Conservation (phyloP, 2,329 filamentous ascomycete genomes). For the Arachnomyces sp. region DNA sequence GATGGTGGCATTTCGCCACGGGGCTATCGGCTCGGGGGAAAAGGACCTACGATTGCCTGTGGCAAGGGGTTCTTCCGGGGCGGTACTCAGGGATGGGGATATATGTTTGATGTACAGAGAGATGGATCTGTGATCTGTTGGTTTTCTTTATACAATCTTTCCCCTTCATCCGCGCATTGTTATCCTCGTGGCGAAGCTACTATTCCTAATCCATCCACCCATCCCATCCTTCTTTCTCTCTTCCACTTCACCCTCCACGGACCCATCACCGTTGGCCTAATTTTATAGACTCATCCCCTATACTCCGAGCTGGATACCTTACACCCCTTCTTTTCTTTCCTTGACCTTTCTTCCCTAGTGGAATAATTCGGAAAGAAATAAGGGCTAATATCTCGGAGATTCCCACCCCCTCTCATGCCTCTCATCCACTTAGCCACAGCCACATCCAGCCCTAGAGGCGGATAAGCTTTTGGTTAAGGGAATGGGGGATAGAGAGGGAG, state of each 20-base stretch:
- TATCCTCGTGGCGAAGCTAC: constrained; percentile 21
- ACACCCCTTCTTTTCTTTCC: constrained; percentile 17
- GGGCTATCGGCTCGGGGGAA: constrained; percentile 7
- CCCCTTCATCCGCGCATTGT: not conserved
- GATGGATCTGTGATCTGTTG: constrained; percentile 6
- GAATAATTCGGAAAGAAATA: too few species aligned
- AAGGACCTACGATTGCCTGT: constrained; percentile 1
- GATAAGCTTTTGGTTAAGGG: constrained; percentile 18
- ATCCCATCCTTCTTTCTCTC: not conserved
- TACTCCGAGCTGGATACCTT: constrained; percentile 39
- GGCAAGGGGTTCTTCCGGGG: too few species aligned
- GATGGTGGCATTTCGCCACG: constrained; percentile 12
- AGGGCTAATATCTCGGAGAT: constrained; percentile 15
- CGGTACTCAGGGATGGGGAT: too few species aligned
- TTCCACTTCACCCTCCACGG: constrained; percentile 7
- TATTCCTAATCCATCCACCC: constrained; percentile 1
- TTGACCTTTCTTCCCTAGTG: constrained; percentile 4
- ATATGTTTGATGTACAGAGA: not conserved
- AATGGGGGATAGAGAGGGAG: constrained; percentile 13
- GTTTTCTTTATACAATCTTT: not conserved
- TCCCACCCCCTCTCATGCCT: constrained; percentile 17
- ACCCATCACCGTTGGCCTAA: constrained; percentile 14
- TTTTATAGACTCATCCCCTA: constrained; percentile 49
- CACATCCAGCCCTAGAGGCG: too few species aligned
- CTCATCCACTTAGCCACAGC: constrained; percentile 9